Evolutionary conservation across 176 grass and related monocot genomes (phyloP).

Genomic region (Coix lacrymajobi): DNA sequence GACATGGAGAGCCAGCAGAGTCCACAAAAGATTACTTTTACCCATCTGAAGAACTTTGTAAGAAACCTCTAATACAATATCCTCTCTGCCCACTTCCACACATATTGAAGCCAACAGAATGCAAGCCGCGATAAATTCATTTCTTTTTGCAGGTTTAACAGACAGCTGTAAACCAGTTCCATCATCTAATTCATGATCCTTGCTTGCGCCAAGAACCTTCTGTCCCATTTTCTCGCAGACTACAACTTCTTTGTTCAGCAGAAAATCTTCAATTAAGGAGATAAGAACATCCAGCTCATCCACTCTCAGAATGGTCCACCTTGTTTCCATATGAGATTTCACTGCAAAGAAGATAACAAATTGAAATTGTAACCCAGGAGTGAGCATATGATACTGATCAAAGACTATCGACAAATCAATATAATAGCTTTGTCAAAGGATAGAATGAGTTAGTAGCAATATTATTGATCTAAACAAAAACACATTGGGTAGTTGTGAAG

Average conservation of each 20-base stretch:
- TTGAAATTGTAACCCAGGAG: constrained; percentile 12
- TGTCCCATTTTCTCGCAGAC: constrained; percentile 31
- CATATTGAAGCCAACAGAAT: constrained; percentile 69
- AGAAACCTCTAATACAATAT: constrained; percentile 52
- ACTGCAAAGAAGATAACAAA: constrained; percentile 46
- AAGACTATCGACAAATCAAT: neutral
- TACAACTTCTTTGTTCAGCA: constrained; percentile 59
- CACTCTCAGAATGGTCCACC: constrained; percentile 37
- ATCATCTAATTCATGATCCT: constrained; percentile 18
- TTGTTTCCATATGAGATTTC: constrained; percentile 46
- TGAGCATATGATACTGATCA: neutral
- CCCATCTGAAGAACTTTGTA: constrained; percentile 73
- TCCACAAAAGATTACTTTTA: constrained; percentile 54
- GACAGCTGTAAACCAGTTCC: constrained; percentile 32
- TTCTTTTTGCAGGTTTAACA: constrained; percentile 33
- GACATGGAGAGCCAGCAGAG: constrained; percentile 66
- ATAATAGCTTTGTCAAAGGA: neutral
- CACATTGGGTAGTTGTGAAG: neutral
- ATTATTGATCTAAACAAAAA: neutral
- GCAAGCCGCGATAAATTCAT: constrained; percentile 62
- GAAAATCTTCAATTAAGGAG: constrained; percentile 66
- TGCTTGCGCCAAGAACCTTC: constrained; percentile 18
- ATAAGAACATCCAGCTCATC: constrained; percentile 41
- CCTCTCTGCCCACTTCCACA: constrained; percentile 40
- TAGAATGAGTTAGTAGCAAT: constrained; percentile 6